These are phyloP conservation scores for Aureobasidium musti DNA, from an alignment of 2,329 filamentous ascomycete genomes.

Conservation along the genomic window DNA sequence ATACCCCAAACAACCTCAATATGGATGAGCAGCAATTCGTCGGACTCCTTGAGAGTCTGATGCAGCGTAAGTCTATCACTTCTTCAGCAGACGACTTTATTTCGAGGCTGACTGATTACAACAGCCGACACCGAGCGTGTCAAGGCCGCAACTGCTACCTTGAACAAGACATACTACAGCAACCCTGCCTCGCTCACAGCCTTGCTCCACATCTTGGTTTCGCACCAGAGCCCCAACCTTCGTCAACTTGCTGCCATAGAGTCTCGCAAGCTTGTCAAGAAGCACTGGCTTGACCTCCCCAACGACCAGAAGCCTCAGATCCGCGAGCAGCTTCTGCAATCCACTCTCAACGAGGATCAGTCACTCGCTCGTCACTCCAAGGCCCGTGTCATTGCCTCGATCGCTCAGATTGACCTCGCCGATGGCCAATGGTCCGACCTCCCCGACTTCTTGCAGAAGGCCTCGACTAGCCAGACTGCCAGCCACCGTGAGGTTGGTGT, in stretches of 20 bases:
- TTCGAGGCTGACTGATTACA: conserved; percentile 30
- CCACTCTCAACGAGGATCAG: conserved; percentile 76
- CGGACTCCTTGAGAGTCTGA: conserved; percentile 80
- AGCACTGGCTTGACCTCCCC: conserved; percentile 79
- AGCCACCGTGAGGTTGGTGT: conserved; percentile 85
- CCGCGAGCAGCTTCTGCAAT: conserved; percentile 79
- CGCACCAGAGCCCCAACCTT: conserved; percentile 68
- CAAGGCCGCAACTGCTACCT: conserved; percentile 79
- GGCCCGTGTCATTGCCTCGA: conserved; percentile 81
- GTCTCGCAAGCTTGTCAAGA: conserved; percentile 75
- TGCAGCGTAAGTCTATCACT: conserved; percentile 71
- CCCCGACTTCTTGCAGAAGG: conserved; percentile 74
- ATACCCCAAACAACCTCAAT: conserved; percentile 21
- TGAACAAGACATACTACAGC: conserved; percentile 92
- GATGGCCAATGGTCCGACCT: conserved; percentile 84
- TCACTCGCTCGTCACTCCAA: conserved; percentile 79
- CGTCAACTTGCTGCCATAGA: conserved; percentile 92
- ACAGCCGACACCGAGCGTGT: conserved; percentile 78
- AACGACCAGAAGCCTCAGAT: conserved; percentile 76
- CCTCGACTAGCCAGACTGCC: conserved; percentile 72
- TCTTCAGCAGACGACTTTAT: conserved; percentile 15
- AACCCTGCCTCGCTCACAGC: conserved; percentile 80
- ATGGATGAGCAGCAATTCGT: conserved; percentile 86
- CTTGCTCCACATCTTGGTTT: conserved; percentile 84
- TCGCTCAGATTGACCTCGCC: conserved; percentile 82